Conservation (phyloP, 164 flowering plant genomes). For the Umbilicus rupestris region DNA sequence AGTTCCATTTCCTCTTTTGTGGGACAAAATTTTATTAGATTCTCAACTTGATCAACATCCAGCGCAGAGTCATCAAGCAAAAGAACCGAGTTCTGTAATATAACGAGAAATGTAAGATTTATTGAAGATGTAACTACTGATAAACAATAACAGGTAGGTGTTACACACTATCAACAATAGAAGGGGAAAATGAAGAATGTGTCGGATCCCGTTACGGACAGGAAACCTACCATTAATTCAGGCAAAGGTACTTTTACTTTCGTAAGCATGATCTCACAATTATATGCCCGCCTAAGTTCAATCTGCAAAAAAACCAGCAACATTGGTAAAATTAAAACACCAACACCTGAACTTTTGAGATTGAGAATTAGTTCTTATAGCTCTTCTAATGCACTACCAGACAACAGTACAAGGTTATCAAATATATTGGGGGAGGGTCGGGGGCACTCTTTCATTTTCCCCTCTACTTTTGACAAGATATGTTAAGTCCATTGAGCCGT, state of each 20-base stretch:
- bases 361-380: background rate
- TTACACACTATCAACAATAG: background rate
- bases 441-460: background rate
- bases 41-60: slow-evolving; percentile 92
- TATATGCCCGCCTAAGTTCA: slow-evolving; percentile 79
- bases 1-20: slow-evolving; percentile 92
- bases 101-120: slow-evolving; percentile 4
- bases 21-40: slow-evolving; percentile 91
- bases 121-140: background rate
- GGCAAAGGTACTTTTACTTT: slow-evolving; percentile 90
- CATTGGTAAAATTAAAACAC: background rate
- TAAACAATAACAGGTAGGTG: background rate
- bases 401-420: background rate
- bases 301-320: slow-evolving; percentile 46
- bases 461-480: background rate
- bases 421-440: background rate
- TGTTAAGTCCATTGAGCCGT: background rate
- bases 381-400: background rate
- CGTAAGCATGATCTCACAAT: slow-evolving; percentile 96
- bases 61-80: slow-evolving; percentile 76
- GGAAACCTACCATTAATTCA: slow-evolving; percentile 69
- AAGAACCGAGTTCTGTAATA: slow-evolving; percentile 66
- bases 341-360: background rate
- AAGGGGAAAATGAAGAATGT: background rate
- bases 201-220: background rate